A percentile compares a stretch with the other conserved stretches of the same genome.
Evolutionary conservation across 202 grass and related monocot species (phyloP).

Genomic region (Thinopyrum obtusiflorum): DNA sequence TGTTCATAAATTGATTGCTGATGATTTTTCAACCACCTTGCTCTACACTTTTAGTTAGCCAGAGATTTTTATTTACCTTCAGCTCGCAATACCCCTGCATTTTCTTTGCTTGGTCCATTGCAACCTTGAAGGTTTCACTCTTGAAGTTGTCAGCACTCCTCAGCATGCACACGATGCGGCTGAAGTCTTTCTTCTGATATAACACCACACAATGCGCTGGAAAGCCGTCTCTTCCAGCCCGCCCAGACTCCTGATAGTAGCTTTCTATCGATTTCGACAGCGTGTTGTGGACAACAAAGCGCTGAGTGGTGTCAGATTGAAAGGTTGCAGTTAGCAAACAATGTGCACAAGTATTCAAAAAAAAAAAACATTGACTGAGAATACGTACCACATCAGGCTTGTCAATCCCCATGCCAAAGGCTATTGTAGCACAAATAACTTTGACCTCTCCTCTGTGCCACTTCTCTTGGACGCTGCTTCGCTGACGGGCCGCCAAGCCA

Average conservation of each 20-base stretch:
- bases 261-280: constrained; percentile 94
- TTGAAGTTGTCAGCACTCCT: constrained; percentile 50
- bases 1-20: not conserved
- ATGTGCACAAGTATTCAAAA: not conserved
- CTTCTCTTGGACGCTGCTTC: constrained; percentile 69
- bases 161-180: constrained; percentile 83
- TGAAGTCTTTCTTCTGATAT: constrained; percentile 91
- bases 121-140: constrained; percentile 59
- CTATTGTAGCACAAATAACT: constrained; percentile 87
- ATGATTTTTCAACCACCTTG: not conserved
- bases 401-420: constrained; percentile 96
- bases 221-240: constrained; percentile 80
- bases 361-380: not conserved
- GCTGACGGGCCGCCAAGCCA: constrained; percentile 58
- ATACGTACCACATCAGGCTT: constrained; percentile 76
- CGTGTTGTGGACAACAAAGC: constrained; percentile 88
- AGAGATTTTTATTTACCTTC: constrained; percentile 50
- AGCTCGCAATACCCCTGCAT: constrained; percentile 89
- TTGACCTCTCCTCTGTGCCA: constrained; percentile 79
- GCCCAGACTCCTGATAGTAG: constrained; percentile 93
- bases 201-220: constrained; percentile 58
- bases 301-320: constrained; percentile 37
- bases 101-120: constrained; percentile 94
- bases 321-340: not conserved
- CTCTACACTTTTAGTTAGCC: not conserved